These are phyloP conservation scores for Monosporascus sp. DNA, from an alignment of 2,329 filamentous ascomycete genomes.

Conservation along the genomic window DNA sequence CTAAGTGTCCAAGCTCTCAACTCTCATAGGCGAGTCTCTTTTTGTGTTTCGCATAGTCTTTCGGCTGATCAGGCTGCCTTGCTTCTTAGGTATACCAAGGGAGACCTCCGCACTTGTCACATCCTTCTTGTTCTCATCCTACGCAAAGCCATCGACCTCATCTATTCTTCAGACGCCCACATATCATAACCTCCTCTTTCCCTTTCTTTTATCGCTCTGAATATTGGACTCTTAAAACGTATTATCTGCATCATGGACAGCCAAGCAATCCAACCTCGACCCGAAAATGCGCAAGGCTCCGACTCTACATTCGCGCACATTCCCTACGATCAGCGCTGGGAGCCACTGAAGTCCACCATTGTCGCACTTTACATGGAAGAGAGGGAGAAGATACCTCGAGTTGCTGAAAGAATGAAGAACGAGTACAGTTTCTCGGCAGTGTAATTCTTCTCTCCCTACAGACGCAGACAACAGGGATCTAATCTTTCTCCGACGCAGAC, in stretches of 20 bases:
- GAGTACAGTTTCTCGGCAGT: slow-evolving; percentile 13
- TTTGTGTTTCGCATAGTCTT: not conserved
- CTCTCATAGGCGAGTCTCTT: slow-evolving; percentile 1
- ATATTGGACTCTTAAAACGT: not conserved
- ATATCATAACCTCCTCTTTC: not conserved
- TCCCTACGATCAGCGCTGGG: slow-evolving; percentile 17
- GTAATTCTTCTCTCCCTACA: slow-evolving; percentile 1
- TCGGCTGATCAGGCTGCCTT: too few species aligned
- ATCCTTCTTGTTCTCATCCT: not conserved
- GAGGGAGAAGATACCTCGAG: not conserved
- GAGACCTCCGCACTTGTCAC: too few species aligned
- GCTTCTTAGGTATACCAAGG: too few species aligned
- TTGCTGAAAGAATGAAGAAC: slow-evolving; percentile 14
- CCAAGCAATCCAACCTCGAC: not conserved
- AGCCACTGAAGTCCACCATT: slow-evolving; percentile 12
- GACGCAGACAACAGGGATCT: not conserved
- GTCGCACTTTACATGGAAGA: slow-evolving; percentile 11
- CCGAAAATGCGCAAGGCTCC: not conserved
- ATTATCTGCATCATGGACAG: not conserved
- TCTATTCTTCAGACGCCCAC: not conserved
- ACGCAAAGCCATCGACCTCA: not conserved
- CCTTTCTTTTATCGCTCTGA: not conserved
- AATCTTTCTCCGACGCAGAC: not conserved
- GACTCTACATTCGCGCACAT: slow-evolving; percentile 7
- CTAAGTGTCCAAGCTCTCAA: not conserved